A percentile compares a stretch with the other conserved stretches of the same genome.
These are phyloP conservation scores for Penicillium canescens DNA, from an alignment of 495 filamentous ascomycete genomes.

Conservation along the genomic window DNA sequence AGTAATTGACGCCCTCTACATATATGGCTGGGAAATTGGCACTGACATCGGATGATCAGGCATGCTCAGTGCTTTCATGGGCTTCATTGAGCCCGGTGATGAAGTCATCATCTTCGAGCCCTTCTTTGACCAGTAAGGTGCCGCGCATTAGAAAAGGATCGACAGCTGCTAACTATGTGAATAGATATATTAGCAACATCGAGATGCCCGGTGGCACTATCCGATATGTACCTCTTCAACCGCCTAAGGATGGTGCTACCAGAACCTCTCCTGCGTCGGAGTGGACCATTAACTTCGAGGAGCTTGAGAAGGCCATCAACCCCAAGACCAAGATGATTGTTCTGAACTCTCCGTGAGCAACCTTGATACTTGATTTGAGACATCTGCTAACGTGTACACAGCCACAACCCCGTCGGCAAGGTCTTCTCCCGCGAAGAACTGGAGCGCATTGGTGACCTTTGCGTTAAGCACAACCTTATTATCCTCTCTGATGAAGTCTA, in stretches of 20 bases:
- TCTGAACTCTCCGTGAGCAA: constrained; percentile 44
- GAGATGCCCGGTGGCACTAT: constrained; percentile 95
- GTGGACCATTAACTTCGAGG: constrained; percentile 82
- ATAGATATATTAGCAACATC: constrained; percentile 90
- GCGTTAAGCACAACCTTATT: constrained; percentile 89
- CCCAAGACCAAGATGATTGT: constrained; percentile 90
- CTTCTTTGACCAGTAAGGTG: constrained; percentile 89
- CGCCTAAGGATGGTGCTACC: constrained; percentile 78
- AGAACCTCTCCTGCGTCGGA: constrained; percentile 81
- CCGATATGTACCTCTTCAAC: constrained; percentile 89
- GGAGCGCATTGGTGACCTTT: constrained; percentile 83
- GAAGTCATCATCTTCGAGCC: constrained; percentile 98
- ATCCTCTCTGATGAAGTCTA: constrained; percentile 97
- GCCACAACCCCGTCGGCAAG: constrained; percentile 97
- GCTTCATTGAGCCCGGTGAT: constrained; percentile 88
- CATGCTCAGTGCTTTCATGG: constrained; percentile 97
- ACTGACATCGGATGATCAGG: constrained; percentile 5
- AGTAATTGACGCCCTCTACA: constrained; percentile 5
- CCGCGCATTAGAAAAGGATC: background rate
- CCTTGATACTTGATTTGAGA: background rate
- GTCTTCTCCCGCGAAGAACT: constrained; percentile 85
- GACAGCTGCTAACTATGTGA: constrained; percentile 3
- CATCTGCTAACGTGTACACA: constrained; percentile 17
- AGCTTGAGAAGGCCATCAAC: constrained; percentile 83
- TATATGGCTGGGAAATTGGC: background rate